Evolutionary conservation across 2,329 filamentous ascomycete genomes (phyloP).

Genomic region (Pseudocercospora fuligena): DNA sequence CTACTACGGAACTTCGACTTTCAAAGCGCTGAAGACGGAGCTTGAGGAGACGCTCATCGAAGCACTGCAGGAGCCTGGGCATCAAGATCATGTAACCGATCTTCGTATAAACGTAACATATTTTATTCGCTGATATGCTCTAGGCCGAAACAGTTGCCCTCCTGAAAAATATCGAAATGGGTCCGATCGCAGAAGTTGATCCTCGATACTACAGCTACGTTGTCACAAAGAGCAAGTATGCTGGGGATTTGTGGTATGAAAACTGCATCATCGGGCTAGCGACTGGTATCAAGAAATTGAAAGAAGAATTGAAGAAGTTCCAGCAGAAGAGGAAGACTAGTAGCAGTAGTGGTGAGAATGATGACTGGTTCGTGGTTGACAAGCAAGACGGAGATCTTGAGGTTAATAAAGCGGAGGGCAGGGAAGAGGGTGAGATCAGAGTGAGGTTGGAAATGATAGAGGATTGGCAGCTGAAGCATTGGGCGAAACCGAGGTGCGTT

Average conservation of each 20-base stretch:
- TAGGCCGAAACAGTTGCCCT: neutral
- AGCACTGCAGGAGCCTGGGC: neutral
- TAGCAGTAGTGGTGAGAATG: neutral
- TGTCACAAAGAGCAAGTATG: neutral
- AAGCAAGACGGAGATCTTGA: neutral
- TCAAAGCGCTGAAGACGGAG: neutral
- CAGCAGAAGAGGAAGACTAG: neutral
- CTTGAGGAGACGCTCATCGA: neutral
- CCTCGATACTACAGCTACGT: constrained; percentile 1
- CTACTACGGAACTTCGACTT: neutral
- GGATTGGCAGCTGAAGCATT: too few relatives aligned
- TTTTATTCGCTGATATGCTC: neutral
- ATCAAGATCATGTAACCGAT: neutral
- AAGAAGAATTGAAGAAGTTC: constrained; percentile 1
- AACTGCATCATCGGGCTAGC: neutral
- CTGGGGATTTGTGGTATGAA: constrained; percentile 5
- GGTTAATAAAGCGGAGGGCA: neutral
- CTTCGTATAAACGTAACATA: neutral
- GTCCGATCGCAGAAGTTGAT: neutral
- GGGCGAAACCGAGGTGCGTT: neutral
- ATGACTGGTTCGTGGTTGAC: constrained; percentile 8
- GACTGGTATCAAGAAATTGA: neutral
- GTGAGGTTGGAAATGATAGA: neutral
- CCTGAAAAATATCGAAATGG: neutral
- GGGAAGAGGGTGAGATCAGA: neutral